Evolutionary conservation across 805 yeast genomes (phyloP), one percentile per base, ranked within the genome.

Genomic region (Suhomyces canberraensis): DNA sequence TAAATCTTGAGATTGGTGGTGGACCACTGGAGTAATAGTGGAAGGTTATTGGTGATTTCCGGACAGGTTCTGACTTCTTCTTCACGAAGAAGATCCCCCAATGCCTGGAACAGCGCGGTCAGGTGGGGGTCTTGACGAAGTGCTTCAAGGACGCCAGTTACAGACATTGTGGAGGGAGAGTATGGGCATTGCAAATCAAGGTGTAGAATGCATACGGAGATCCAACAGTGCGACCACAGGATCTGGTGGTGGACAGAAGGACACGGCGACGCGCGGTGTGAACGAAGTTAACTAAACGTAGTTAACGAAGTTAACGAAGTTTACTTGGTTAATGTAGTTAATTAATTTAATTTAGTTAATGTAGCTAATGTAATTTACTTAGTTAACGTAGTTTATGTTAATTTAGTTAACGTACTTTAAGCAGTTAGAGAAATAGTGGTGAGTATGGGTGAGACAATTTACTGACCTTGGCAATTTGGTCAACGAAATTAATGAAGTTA

Each of bases 81-180:
- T n/a, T 36, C 41, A 16, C 46, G 34, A 11, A 45, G 35, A 4
- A 31, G n/a, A 16, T 33, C 41, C 1, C 44, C 49, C 14, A 43
- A 17, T 9, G n/a, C 21, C 29, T 25, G 15, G 35, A 32, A 32
- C 15, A 16, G 29, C 11, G 21, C 15, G 13, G 26, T 24, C 13
- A 8, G 9, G 26, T 24, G 26, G 26, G 26, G 26, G 11, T 24
- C 6, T n/a, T 9, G 26, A 11, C 25, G 17, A 9, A 32, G 16
- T 9, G 22, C 28, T 9, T 25, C 29, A n/a, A 32, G 35, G 17
- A 32, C 29, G 16, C 16, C 29, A 7, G 19, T 25, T 18, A 25
- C 22, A n/a, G 35, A 32, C 35, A 32, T 32, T 14, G 22, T 31
- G 22, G 22, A 20, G 26, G 9, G 26, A n/a, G 9, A 13, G 26